Evolutionary conservation across 1,284 basidiomycete species (phyloP).

Genomic region (Crocinoboletus sp.): DNA sequence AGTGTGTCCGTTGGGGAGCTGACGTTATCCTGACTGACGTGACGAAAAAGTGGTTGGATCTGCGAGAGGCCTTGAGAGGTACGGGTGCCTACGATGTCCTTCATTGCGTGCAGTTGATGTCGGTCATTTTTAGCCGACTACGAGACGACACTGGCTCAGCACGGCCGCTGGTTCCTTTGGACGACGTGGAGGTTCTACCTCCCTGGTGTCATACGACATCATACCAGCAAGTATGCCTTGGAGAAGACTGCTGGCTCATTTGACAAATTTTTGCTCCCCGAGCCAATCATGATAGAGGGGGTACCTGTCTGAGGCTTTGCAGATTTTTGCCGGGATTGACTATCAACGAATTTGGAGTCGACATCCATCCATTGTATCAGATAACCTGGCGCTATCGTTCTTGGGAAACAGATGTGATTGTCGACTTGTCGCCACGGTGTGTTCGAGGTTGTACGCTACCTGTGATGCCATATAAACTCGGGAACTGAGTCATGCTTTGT

Average conservation of each 20-base stretch:
- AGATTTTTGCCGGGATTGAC: too few species aligned
- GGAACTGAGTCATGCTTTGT: slow-evolving; percentile 23
- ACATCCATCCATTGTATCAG: neutral
- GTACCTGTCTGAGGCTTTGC: slow-evolving; percentile 12
- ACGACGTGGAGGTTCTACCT: slow-evolving; percentile 60
- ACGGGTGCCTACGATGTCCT: slow-evolving; percentile 23
- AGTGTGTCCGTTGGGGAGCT: slow-evolving; percentile 90
- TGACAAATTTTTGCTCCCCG: slow-evolving; percentile 33
- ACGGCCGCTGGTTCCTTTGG: slow-evolving; percentile 74
- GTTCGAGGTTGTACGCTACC: neutral
- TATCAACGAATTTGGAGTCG: too few species aligned
- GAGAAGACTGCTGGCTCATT: slow-evolving; percentile 57
- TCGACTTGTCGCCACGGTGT: neutral
- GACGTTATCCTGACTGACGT: slow-evolving; percentile 88
- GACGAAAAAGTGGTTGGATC: slow-evolving; percentile 71
- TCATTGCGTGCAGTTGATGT: slow-evolving; percentile 5
- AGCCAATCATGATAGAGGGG: slow-evolving; percentile 22
- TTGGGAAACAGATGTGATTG: slow-evolving; percentile 1
- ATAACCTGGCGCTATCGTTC: neutral
- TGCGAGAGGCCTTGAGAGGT: slow-evolving; percentile 67
- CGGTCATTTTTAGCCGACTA: slow-evolving; percentile 51
- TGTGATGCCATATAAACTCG: too few species aligned
- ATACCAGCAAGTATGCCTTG: slow-evolving; percentile 32
- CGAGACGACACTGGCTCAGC: slow-evolving; percentile 53
- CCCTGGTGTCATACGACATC: slow-evolving; percentile 39